Evolutionary conservation across 306 rosid genomes (phyloP).

Genomic region (Quercus alba): DNA sequence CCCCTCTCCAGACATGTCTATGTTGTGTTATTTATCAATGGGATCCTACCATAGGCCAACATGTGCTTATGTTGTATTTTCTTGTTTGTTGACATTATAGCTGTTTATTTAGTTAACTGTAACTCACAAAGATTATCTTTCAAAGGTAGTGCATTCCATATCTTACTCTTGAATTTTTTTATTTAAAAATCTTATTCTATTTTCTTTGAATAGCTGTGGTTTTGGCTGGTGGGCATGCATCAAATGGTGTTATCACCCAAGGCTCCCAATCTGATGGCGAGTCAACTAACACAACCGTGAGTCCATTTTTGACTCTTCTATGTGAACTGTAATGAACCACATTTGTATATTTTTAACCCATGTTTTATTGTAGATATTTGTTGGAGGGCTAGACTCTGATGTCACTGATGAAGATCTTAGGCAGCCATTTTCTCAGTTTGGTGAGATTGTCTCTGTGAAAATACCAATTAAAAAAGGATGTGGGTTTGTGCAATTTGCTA

Average conservation of each 20-base stretch:
- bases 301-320: slow-evolving; percentile 26
- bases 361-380: slow-evolving; percentile 68
- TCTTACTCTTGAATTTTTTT: not conserved
- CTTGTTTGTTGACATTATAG: slow-evolving; percentile 1
- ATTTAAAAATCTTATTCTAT: slow-evolving; percentile 15
- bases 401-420: slow-evolving; percentile 83
- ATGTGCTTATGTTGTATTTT: not conserved
- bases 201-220: slow-evolving; percentile 63
- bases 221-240: slow-evolving; percentile 82
- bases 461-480: slow-evolving; percentile 96
- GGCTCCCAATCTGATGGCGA: slow-evolving; percentile 84
- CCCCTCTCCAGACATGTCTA: not conserved
- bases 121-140: not conserved
- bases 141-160: not conserved
- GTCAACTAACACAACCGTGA: slow-evolving; percentile 84
- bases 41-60: not conserved
- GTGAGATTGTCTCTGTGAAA: slow-evolving; percentile 90
- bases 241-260: slow-evolving; percentile 66
- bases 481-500: slow-evolving; percentile 96
- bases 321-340: not conserved
- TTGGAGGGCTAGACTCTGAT: slow-evolving; percentile 99
- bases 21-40: not conserved
- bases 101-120: slow-evolving; percentile 13
- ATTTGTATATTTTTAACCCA: slow-evolving; percentile 15
- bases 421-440: slow-evolving; percentile 83